Base-by-base conservation (phyloP, 495 filamentous ascomycete species). In the Lophiotrema nucula region DNA sequence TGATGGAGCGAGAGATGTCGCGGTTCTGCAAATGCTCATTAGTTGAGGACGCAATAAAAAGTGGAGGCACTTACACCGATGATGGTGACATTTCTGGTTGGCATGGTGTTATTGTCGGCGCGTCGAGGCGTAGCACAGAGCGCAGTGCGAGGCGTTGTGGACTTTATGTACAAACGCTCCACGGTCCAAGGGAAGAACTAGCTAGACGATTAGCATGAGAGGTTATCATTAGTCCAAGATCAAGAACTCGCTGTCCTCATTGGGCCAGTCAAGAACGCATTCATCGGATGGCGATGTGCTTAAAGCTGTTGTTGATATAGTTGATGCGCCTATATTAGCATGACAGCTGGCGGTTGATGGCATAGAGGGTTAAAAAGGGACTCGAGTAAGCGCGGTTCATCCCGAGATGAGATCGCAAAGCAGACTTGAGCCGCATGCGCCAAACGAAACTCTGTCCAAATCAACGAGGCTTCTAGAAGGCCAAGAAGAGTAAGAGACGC, bases 311-410 rank as follows among this genome's bases (percentile, higher is more conserved):
- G 8, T 19, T 49, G 33, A 22, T 54, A 47, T 48, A 43, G 49
- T 54, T 55, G 50, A 55, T 61, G 49, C 50, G 50, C 48, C 56
- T 53, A 60, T 60, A 60, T 60, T 24, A 47, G 56, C 56, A 60
- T 60, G 56, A 60, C 13, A 2, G 28, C 23, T 39, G 4, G 39
- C 8, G 41, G 21, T 41, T 27, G 21, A 53, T 53, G 48, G 33
- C 56, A 42, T 53, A 22, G 56, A 23, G 42, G 46, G 53, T n/a
- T 38, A 47, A 60, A 22, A 19, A 24, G 28, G 41, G 41, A 11
- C n/a, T 56, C 13, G 35, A 51, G 12, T 4, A 27, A 31, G 5
- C 31, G 22, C 18, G 28, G 16, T 11, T 22, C 2, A 1, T 28
- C 15, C 18, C 28, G 42, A 48, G 35, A 49, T 47, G 33, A 49